Evolutionary conservation across 2,329 filamentous ascomycete species (phyloP).

Genomic region (Byssothecium circinans): DNA sequence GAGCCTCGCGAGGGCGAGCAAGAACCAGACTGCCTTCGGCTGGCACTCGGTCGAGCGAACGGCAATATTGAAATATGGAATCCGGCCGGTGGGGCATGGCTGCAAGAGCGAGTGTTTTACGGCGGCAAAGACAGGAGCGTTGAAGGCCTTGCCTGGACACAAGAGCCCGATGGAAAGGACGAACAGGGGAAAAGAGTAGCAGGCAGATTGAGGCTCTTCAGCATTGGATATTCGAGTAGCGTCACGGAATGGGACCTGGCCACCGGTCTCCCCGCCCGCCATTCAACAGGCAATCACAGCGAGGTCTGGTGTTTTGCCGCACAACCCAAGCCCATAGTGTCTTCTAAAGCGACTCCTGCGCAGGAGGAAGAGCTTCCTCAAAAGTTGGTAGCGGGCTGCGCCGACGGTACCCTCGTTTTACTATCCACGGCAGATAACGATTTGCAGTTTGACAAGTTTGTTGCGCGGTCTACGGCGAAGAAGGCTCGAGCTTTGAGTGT

Average conservation of each 20-base stretch:
- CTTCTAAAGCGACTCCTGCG: conserved; percentile 10
- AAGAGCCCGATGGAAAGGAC: conserved; percentile 73
- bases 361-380: conserved; percentile 38
- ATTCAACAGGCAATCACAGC: conserved; percentile 88
- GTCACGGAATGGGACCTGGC: conserved; percentile 95
- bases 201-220: conserved; percentile 85
- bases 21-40: conserved; percentile 64
- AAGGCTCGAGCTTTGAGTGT: conserved; percentile 89
- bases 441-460: conserved; percentile 74
- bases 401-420: conserved; percentile 84
- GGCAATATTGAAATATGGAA: conserved; percentile 99
- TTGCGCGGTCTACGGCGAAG: conserved; percentile 77
- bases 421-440: conserved; percentile 85
- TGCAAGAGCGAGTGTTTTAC: conserved; percentile 82
- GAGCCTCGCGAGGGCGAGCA: conserved; percentile 40
- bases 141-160: conserved; percentile 89
- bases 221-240: conserved; percentile 88
- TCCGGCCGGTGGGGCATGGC: conserved; percentile 77
- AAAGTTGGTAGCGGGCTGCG: conserved; percentile 84
- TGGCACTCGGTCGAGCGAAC: conserved; percentile 89
- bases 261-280: conserved; percentile 73
- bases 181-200: conserved; percentile 61
- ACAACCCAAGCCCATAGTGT: conserved; percentile 64
- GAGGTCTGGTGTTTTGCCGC: conserved; percentile 96
- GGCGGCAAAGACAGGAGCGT: conserved; percentile 85